A percentile compares a stretch with the other conserved stretches of the same genome.
phyloP scores from a whole-genome alignment of 2,329 filamentous ascomycete genomes.

The Ceratocystis cubensis region DNA sequence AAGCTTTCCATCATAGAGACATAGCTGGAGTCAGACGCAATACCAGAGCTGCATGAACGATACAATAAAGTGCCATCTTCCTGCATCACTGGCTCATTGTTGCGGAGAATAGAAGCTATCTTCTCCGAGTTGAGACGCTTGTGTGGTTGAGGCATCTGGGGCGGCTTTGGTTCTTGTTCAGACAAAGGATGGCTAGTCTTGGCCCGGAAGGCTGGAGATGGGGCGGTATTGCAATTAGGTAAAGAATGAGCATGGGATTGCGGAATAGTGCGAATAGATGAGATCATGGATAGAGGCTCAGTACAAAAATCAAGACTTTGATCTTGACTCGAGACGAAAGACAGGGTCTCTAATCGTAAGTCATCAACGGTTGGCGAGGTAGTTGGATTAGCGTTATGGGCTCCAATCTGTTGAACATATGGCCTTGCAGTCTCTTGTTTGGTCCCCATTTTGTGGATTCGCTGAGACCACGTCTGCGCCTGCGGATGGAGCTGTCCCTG shows the following conservation, averaged over 20 bases:
- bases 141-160: not conserved
- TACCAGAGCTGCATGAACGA: not conserved
- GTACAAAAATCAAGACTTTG: not conserved
- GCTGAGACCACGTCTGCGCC: not conserved
- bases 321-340: not conserved
- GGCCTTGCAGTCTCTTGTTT: not conserved
- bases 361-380: not conserved
- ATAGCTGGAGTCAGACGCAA: not conserved
- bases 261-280: not conserved
- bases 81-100: not conserved
- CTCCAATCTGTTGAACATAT: not conserved
- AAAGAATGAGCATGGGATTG: not conserved
- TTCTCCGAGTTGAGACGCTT: not conserved
- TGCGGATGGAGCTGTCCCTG: not conserved
- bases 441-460: not conserved
- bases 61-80: not conserved
- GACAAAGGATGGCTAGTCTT: not conserved
- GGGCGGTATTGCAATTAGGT: not conserved
- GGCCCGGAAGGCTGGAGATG: not conserved
- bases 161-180: not conserved
- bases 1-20: constrained; percentile 7
- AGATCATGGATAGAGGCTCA: not conserved
- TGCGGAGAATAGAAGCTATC: not conserved
- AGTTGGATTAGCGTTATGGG: not conserved
- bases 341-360: not conserved